These are phyloP conservation scores for Colletotrichum lindemuthianum DNA, from an alignment of 2,329 filamentous ascomycete genomes.

Conservation along the genomic window DNA sequence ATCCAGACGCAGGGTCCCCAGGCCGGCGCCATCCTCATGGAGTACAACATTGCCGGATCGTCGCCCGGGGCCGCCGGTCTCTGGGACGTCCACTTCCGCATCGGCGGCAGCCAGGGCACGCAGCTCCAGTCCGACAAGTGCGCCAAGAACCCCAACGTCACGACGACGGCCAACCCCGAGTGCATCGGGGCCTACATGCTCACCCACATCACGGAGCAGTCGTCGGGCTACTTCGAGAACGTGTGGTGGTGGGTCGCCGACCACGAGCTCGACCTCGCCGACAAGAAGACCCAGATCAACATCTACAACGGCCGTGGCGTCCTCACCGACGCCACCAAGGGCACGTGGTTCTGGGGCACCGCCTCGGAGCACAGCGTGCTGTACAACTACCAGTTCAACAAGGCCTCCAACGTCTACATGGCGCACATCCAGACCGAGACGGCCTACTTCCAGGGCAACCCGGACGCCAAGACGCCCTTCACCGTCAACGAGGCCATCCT, in stretches of 20 bases:
- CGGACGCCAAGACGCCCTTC: constrained; percentile 75
- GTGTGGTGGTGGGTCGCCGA: constrained; percentile 91
- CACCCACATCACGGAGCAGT: constrained; percentile 69
- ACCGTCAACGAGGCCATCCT: constrained; percentile 62
- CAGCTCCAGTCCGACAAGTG: constrained; percentile 83
- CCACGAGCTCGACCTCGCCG: constrained; percentile 82
- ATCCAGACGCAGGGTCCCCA: constrained; percentile 85
- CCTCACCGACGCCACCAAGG: constrained; percentile 77
- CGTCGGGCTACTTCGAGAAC: constrained; percentile 86
- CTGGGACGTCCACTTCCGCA: constrained; percentile 96
- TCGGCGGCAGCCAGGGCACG: constrained; percentile 88
- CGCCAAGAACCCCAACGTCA: constrained; percentile 75
- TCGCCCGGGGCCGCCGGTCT: constrained; percentile 78
- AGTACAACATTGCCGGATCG: constrained; percentile 85
- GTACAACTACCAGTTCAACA: constrained; percentile 87
- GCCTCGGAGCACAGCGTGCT: constrained; percentile 72
- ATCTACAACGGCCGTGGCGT: constrained; percentile 91
- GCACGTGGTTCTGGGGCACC: constrained; percentile 85
- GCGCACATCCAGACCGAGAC: constrained; percentile 90
- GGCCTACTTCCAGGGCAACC: constrained; percentile 87
- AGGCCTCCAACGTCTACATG: constrained; percentile 83
- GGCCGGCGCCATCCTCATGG: constrained; percentile 87
- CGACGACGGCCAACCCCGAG: constrained; percentile 68
- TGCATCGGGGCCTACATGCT: constrained; percentile 82
- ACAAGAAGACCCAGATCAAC: constrained; percentile 78